phyloP scores from a whole-genome alignment of 352 stramenopile genomes.

The Pythium biforme region DNA sequence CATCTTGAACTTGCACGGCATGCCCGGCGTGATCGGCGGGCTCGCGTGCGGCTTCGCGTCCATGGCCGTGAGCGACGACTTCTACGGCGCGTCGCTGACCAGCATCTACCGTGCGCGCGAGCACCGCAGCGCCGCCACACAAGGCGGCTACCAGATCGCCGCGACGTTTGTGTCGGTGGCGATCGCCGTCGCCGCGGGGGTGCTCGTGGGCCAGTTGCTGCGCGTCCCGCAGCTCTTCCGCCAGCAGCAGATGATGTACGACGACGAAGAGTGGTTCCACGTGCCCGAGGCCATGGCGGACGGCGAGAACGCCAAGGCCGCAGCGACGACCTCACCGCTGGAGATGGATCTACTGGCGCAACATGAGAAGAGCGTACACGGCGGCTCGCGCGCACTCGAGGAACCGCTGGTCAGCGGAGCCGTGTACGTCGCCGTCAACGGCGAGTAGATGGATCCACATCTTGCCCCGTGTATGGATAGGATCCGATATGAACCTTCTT shows the following conservation, averaged over 20 bases:
- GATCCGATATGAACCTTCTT: neutral
- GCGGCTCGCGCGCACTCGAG: constrained; percentile 2
- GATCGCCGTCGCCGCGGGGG: constrained; percentile 37
- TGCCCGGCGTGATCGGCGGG: constrained; percentile 63
- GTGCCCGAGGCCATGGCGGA: too few relatives aligned
- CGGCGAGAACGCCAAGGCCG: neutral
- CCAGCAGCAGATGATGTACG: constrained; percentile 60
- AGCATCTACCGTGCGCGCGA: constrained; percentile 46
- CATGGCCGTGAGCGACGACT: constrained; percentile 45
- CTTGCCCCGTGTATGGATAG: neutral
- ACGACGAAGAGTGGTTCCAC: constrained; percentile 73
- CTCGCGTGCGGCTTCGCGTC: constrained; percentile 55
- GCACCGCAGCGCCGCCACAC: constrained; percentile 40
- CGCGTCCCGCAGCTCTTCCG: constrained; percentile 41
- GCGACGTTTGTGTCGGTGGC: constrained; percentile 46
- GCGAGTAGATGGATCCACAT: constrained; percentile 5
- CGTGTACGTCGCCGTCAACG: constrained; percentile 21
- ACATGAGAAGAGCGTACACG: constrained; percentile 13
- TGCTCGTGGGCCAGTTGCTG: constrained; percentile 39
- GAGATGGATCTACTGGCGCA: neutral
- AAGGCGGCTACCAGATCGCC: constrained; percentile 63
- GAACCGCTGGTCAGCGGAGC: neutral
- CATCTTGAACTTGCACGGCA: constrained; percentile 81
- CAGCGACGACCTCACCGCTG: too few relatives aligned
- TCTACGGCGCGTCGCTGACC: constrained; percentile 46